These are phyloP conservation scores for Musa balbisiana DNA, from an alignment of 202 grass and related monocot species.

Conservation along the genomic window DNA sequence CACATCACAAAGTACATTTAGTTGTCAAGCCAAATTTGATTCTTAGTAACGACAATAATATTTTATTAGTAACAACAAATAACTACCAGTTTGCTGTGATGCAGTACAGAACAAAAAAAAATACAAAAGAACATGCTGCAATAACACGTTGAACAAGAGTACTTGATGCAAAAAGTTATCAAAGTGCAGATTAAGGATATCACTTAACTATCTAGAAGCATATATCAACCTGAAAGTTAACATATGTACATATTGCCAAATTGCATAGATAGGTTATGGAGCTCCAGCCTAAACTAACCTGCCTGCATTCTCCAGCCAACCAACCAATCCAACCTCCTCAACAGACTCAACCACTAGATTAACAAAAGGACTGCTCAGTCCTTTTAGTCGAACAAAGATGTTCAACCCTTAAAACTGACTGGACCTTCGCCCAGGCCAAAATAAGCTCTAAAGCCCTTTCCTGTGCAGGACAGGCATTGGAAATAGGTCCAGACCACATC, in stretches of 20 bases:
- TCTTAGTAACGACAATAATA: slow-evolving; percentile 9
- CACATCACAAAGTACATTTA: slow-evolving; percentile 26
- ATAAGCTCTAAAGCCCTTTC: background rate
- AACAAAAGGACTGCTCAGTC: background rate
- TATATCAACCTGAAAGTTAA: background rate
- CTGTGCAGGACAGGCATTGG: background rate
- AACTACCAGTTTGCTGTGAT: slow-evolving; percentile 6
- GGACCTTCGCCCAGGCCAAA: background rate
- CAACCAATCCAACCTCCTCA: background rate
- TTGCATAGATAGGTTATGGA: background rate
- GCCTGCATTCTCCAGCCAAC: background rate
- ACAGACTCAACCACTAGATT: background rate
- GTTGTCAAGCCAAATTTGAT: slow-evolving; percentile 15
- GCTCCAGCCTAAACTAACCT: background rate
- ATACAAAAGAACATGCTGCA: background rate
- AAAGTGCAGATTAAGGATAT: background rate
- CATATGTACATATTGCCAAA: background rate
- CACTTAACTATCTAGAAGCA: background rate
- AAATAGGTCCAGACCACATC: too few relatives aligned
- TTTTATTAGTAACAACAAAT: slow-evolving; percentile 2
- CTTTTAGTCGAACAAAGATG: background rate
- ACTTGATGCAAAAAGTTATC: background rate
- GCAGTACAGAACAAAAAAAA: slow-evolving; percentile 10
- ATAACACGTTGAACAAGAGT: background rate
- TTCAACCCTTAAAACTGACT: background rate